phyloP scores from a whole-genome alignment of 306 rosid genomes.

The Citrullus amarus region DNA sequence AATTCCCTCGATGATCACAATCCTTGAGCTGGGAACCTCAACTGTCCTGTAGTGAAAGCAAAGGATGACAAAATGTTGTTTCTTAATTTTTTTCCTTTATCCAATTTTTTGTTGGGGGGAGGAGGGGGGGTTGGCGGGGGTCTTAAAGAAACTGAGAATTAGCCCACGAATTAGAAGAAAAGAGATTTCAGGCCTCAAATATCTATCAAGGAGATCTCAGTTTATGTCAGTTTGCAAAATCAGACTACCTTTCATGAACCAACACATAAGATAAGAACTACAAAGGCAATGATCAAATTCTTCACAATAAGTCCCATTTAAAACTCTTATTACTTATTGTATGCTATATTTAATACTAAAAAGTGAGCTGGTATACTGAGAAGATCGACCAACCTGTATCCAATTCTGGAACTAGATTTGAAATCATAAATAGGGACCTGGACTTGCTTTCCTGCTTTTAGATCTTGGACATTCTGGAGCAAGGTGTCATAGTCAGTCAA shows the following conservation, averaged over 20 bases:
- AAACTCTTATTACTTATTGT: not conserved
- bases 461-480: constrained; percentile 81
- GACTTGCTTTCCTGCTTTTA: constrained; percentile 69
- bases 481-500: constrained; percentile 88
- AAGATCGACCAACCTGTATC: constrained; percentile 59
- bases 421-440: constrained; percentile 93
- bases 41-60: constrained; percentile 57
- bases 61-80: not conserved
- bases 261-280: not conserved
- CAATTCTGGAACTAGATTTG: constrained; percentile 83
- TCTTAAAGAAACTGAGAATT: not conserved
- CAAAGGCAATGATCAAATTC: not conserved
- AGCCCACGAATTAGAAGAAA: not conserved
- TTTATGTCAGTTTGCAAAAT: not conserved
- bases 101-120: not conserved
- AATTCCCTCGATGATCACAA: constrained; percentile 92
- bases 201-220: not conserved
- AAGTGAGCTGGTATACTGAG: not conserved
- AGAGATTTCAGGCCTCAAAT: not conserved
- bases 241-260: not conserved
- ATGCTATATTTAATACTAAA: not conserved
- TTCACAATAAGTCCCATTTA: not conserved
- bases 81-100: too few species aligned
- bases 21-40: constrained; percentile 80
- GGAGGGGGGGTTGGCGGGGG: not conserved